Evolutionary conservation across 2,329 filamentous ascomycete species (phyloP), one percentile per base, ranked within the genome.

Genomic region (Sporothrix variecibatus): DNA sequence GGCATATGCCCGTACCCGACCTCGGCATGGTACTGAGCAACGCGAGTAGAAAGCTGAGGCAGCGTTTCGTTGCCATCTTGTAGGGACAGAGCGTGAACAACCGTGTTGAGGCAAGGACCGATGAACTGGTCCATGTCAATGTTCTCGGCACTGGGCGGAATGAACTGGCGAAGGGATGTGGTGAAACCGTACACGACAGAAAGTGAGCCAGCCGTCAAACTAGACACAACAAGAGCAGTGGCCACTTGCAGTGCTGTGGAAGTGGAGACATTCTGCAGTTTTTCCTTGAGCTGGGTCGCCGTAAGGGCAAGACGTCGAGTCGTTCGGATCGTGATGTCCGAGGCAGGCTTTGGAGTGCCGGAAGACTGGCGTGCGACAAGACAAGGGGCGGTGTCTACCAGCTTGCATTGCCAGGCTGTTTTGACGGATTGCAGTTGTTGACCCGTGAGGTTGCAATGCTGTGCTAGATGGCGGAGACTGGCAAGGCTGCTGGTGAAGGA

Each of bases 31-130:
- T 23, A 40, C 17, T 75, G 49, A 28, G 76, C 70, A n/a, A 79
- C 70, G 2, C 74, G 74, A 28, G 71, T 53, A 15, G 75, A 72
- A 11, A 78, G 49, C 2, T 73, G 43, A 3, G 71, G 65, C 38
- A 69, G 46, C 15, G 67, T 51, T 46, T 69, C 77, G 9, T 26
- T 23, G 7, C 8, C 68, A 28, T 71, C 73, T 12, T 58, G 28
- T 0, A 78, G 72, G 5, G 28, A 34, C 20, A 77, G 28, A 1
- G 75, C 73, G 12, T 78, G 76, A n/a, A 77, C 72, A 0, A 78
- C 38, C 2, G 77, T 78, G 46, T 78, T 78, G 64, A 78, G 75
- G 26, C 77, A 78, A 15, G 77, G 77, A 1, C 77, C 77, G 38
- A 78, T 74, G 31, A 77, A 76, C 9, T 40, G 53, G 26, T 75